phyloP scores from a whole-genome alignment of 2,329 filamentous ascomycete genomes.

The Trichoderma hamatum region DNA sequence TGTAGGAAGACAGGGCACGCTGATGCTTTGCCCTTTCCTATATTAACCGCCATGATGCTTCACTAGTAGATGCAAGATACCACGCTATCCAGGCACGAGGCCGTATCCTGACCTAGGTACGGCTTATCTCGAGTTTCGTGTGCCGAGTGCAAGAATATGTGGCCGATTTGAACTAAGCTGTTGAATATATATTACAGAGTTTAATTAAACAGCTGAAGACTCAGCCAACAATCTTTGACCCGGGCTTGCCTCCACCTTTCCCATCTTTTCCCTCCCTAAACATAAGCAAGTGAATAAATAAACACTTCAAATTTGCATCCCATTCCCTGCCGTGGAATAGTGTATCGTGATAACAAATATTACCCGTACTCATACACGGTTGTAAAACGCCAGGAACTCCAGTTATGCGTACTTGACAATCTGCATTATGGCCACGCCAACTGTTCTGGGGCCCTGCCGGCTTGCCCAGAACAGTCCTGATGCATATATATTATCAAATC shows the following conservation, averaged over 20 bases:
- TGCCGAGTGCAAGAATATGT: neutral
- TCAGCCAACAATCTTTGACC: neutral
- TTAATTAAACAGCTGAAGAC: neutral
- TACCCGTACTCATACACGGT: neutral
- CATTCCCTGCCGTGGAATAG: neutral
- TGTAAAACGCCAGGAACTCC: conserved; percentile 20
- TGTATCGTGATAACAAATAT: conserved; percentile 3
- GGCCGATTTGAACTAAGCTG: neutral
- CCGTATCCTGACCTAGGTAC: neutral
- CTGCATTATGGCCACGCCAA: neutral
- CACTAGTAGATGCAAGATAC: conserved; percentile 10
- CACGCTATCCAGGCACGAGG: neutral
- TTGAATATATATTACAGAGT: neutral
- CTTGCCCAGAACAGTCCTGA: neutral
- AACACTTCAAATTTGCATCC: neutral
- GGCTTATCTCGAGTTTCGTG: neutral
- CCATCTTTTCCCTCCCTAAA: neutral
- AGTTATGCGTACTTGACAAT: conserved; percentile 10
- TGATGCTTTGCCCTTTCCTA: neutral
- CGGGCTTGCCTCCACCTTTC: no score
- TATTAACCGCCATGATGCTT: conserved; percentile 21
- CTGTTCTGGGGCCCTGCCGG: neutral
- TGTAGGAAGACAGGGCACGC: neutral
- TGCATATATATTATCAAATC: neutral
- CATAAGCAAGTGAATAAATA: neutral